phyloP scores from a whole-genome alignment of 495 filamentous ascomycete species.

The Talaromyces liani region DNA sequence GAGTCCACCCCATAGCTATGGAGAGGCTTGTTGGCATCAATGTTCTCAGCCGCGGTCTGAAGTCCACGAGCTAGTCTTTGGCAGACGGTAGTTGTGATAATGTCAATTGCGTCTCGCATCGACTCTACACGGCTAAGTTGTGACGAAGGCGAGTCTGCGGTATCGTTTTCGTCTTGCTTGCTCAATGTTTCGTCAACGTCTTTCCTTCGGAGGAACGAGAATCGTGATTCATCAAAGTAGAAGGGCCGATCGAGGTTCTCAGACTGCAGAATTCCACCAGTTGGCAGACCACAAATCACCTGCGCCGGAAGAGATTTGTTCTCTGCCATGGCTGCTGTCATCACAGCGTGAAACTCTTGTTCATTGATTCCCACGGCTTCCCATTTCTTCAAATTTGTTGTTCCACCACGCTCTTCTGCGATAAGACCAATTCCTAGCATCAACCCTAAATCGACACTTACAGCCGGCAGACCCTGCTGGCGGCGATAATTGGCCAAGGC shows the following conservation, averaged over 20 bases:
- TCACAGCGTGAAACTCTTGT: conserved; percentile 13
- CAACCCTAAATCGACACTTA: conserved; percentile 23
- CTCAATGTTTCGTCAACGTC: neutral
- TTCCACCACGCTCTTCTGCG: conserved; percentile 17
- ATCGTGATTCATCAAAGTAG: conserved; percentile 15
- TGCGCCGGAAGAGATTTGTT: conserved; percentile 1
- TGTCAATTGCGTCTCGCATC: neutral
- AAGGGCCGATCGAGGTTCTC: conserved; percentile 10
- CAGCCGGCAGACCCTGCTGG: conserved; percentile 12
- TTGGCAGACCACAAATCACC: conserved; percentile 13
- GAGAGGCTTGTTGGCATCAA: conserved; percentile 18
- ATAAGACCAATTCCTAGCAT: conserved; percentile 25
- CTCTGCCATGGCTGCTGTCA: conserved; percentile 10
- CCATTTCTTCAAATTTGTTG: conserved; percentile 12
- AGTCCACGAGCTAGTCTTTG: conserved; percentile 9
- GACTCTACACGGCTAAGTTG: neutral
- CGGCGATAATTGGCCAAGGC: conserved; percentile 36
- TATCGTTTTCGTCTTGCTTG: neutral
- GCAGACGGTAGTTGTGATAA: neutral
- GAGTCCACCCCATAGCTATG: conserved; percentile 43
- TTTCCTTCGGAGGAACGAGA: conserved; percentile 6
- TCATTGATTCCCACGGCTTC: conserved; percentile 14
- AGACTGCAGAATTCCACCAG: conserved; percentile 5
- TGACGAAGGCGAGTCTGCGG: neutral
- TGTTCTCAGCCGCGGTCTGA: conserved; percentile 17